Percentiles rank a stretch among this genome's conserved stretches.
phyloP scores from a whole-genome alignment of 148 eudicot species.

The Cornus florida region DNA sequence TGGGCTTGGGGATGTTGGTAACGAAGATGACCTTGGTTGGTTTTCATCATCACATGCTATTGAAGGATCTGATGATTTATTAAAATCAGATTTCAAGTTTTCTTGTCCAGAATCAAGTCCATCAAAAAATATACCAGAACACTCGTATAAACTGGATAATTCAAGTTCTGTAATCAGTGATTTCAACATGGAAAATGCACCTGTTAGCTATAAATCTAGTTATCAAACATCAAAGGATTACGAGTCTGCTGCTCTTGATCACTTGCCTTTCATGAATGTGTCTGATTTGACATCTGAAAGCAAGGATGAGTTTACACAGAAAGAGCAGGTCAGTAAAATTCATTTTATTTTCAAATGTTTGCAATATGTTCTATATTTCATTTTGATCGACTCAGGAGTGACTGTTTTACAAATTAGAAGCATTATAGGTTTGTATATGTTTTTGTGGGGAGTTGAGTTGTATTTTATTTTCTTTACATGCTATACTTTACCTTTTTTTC shows the following conservation, averaged over 20 bases:
- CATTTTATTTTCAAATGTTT: neutral
- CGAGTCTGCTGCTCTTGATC: conserved; percentile 19
- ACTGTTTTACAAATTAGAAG: neutral
- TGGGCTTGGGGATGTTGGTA: conserved; percentile 53
- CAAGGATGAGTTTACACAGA: conserved; percentile 18
- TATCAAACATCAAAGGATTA: conserved; percentile 27
- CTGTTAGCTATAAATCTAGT: conserved; percentile 29
- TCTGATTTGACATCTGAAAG: conserved; percentile 27
- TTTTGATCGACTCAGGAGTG: neutral
- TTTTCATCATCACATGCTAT: conserved; percentile 56
- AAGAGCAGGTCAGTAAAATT: conserved; percentile 29
- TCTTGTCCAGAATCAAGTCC: conserved; percentile 37
- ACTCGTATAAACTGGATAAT: conserved; percentile 27
- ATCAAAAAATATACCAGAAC: conserved; percentile 31
- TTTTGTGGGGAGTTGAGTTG: conserved; percentile 5
- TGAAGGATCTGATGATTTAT: conserved; percentile 58
- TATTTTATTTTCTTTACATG: too few relatives aligned
- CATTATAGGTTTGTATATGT: conserved; percentile 14
- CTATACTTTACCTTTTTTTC: too few relatives aligned
- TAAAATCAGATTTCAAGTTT: conserved; percentile 46
- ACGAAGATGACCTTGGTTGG: conserved; percentile 67
- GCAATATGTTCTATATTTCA: neutral
- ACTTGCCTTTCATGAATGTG: conserved; percentile 30
- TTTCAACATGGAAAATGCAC: conserved; percentile 27
- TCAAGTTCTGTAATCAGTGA: conserved; percentile 30